Percentiles rank a stretch among this genome's conserved stretches.
These are phyloP conservation scores for Chalara sp. DNA, from an alignment of 2,329 filamentous ascomycete species.

Conservation along the genomic window DNA sequence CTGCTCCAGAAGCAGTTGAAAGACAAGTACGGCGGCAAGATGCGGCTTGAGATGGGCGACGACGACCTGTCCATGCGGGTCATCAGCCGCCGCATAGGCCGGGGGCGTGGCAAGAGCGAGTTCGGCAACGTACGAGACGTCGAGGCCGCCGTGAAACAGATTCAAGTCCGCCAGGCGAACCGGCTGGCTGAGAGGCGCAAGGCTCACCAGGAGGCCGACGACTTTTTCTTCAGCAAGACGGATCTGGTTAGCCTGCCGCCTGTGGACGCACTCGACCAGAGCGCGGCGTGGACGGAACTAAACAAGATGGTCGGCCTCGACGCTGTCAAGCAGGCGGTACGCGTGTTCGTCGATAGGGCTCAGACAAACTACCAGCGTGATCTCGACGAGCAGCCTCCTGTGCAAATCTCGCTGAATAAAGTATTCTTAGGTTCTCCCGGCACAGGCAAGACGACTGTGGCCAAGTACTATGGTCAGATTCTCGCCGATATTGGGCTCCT, in stretches of 20 bases:
- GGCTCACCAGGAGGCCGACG: slow-evolving; percentile 28
- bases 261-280: slow-evolving; percentile 40
- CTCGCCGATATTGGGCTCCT: slow-evolving; percentile 61
- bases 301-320: slow-evolving; percentile 51
- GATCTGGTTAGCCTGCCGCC: slow-evolving; percentile 69
- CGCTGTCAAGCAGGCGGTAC: slow-evolving; percentile 55
- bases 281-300: slow-evolving; percentile 50
- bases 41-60: slow-evolving; percentile 53
- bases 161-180: slow-evolving; percentile 51
- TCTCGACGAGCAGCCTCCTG: slow-evolving; percentile 48
- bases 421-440: slow-evolving; percentile 68
- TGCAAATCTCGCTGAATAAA: slow-evolving; percentile 58
- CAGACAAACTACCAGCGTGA: slow-evolving; percentile 61
- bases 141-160: slow-evolving; percentile 50
- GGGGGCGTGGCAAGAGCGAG: slow-evolving; percentile 54
- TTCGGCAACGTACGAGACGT: slow-evolving; percentile 69
- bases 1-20: slow-evolving; percentile 53
- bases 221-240: slow-evolving; percentile 53
- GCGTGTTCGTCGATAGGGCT: slow-evolving; percentile 53
- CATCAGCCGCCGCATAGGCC: slow-evolving; percentile 52
- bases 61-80: slow-evolving; percentile 59
- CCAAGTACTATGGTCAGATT: slow-evolving; percentile 64
- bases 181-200: slow-evolving; percentile 44
- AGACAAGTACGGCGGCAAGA: slow-evolving; percentile 43
- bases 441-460: slow-evolving; percentile 71